phyloP scores from a whole-genome alignment of 2,329 filamentous ascomycete species.

The Chrysoporthe cubensis region DNA sequence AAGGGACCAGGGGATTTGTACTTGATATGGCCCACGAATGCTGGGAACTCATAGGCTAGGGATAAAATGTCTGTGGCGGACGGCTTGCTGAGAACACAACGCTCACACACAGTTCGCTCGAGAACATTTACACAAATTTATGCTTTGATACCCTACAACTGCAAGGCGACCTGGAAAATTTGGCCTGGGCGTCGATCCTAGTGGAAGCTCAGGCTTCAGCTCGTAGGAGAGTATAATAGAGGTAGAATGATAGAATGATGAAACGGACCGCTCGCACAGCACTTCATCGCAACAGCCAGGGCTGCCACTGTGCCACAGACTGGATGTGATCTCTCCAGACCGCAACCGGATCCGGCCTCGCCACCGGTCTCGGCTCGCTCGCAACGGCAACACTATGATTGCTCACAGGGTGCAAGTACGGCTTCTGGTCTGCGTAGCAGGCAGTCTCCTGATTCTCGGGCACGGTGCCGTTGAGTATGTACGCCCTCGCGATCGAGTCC shows the following conservation, averaged over 20 bases:
- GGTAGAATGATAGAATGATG: background rate
- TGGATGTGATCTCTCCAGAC: conserved; percentile 35
- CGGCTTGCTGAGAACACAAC: no score
- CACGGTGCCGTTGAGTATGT: conserved; percentile 46
- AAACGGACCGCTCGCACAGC: background rate
- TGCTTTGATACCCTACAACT: no score
- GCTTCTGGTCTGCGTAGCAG: conserved; percentile 53
- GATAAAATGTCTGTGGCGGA: no score
- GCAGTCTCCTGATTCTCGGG: conserved; percentile 47
- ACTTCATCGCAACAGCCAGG: conserved; percentile 6
- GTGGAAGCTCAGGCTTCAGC: no score
- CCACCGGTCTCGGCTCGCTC: background rate
- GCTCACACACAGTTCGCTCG: no score
- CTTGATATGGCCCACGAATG: no score
- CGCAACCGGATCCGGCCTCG: conserved; percentile 28
- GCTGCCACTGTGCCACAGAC: conserved; percentile 20
- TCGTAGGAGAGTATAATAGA: background rate
- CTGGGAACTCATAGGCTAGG: no score
- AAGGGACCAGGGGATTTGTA: no score
- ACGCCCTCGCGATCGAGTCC: conserved; percentile 44
- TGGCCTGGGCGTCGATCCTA: no score
- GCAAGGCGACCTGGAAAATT: no score
- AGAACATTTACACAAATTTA: no score
- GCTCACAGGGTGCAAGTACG: conserved; percentile 39
- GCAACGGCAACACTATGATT: background rate